Evolutionary conservation across 257 asterid genomes (phyloP), one percentile per base, ranked within the genome.

Genomic region (Ocimum tenuiflorum): DNA sequence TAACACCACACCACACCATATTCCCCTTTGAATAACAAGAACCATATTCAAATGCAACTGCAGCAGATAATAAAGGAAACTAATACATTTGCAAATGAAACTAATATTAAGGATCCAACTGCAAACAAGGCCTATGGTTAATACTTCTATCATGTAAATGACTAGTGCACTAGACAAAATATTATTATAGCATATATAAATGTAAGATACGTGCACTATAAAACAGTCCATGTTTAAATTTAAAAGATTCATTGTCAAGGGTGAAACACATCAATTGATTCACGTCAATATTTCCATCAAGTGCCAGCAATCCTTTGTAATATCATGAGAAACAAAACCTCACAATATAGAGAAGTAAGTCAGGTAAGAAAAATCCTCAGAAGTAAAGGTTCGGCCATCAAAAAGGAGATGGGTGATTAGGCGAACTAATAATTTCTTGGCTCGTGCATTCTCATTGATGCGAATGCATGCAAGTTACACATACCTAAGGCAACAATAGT

Each of bases 11-110:
- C 31, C 31, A 27, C 4, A 4, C 31, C 31, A 27, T 1, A 27
- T 27, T 4, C 31, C 31, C 31, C 31, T 27, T 27, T 27, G 31
- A 27, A 27, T 4, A 27, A 39, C 55, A 71, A 53, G 50, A 23
- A 42, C 56, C 63, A 58, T 36, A 73, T 54, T 31, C 31, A 65
- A 24, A 39, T 60, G 38, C 65, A 71, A 46, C 51, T 18, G 29
- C 35, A n/a, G 52, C 53, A 11, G 24, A 36, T 4, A 35, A 3
- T 13, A 49, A 23, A 19, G 53, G 29, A 38, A 38, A 38, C 4
- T 8, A 0, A 33, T 15, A 23, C 46, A 35, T 63, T 53, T 11
- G 5, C 45, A 52, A 42, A 36, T 38, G 12, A 45, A 54, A 54
- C 24, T 55, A 38, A 8, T 33, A 31, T 20, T 47, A 1, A 68